phyloP scores from a whole-genome alignment of 345 rosid species.

The Acer saccharum region DNA sequence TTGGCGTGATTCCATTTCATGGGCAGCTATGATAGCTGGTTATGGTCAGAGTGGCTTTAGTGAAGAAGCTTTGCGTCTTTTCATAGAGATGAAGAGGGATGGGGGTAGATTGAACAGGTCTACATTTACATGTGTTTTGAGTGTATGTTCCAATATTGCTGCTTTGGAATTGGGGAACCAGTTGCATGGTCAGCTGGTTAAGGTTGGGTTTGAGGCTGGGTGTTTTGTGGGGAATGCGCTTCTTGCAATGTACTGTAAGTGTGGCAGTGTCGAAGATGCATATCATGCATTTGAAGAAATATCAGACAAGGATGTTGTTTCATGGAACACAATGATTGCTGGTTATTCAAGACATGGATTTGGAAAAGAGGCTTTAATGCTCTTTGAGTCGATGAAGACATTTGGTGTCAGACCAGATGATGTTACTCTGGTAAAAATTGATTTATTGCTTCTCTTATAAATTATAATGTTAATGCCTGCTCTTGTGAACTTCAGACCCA shows the following conservation, averaged over 20 bases:
- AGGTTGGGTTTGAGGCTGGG: constrained; percentile 59
- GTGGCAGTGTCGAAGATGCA: constrained; percentile 75
- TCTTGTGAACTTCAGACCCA: not conserved
- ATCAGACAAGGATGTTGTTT: constrained; percentile 55
- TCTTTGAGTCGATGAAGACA: constrained; percentile 61
- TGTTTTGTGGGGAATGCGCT: constrained; percentile 67
- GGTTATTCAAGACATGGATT: constrained; percentile 73
- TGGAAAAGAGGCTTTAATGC: constrained; percentile 51
- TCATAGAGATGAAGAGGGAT: constrained; percentile 59
- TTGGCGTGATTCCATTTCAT: constrained; percentile 56
- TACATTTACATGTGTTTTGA: constrained; percentile 54
- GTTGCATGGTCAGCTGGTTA: constrained; percentile 60
- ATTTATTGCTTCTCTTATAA: not conserved
- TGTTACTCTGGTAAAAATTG: constrained; percentile 49
- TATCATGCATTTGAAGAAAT: constrained; percentile 51
- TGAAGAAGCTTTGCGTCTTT: constrained; percentile 53
- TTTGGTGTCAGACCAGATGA: constrained; percentile 56
- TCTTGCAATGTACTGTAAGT: constrained; percentile 68
- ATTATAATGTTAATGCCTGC: not conserved
- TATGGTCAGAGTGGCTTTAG: constrained; percentile 55
- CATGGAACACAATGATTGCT: constrained; percentile 70
- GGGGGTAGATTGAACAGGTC: constrained; percentile 61
- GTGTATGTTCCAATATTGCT: constrained; percentile 62
- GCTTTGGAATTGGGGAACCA: constrained; percentile 70
- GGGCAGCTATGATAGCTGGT: constrained; percentile 77